Base-by-base conservation (phyloP, 2,329 filamentous ascomycete genomes). In the Xylariales sp. region DNA sequence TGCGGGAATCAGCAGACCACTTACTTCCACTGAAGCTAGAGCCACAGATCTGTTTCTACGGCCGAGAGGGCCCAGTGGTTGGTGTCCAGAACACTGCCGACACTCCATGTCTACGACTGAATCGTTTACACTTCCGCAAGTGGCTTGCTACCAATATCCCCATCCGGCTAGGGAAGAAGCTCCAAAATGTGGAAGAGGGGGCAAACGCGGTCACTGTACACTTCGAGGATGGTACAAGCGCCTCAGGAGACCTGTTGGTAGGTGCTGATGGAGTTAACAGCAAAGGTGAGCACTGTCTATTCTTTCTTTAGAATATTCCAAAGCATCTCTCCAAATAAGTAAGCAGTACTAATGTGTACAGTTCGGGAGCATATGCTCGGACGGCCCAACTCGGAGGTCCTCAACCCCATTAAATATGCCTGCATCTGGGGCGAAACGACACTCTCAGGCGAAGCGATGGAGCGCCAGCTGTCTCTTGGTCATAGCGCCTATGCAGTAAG, bases 381-480 rank as follows among this genome's bases (percentile, higher is more conserved):
- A 12, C 65, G 67, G 7, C 65, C 70, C 9, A 73, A 71, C 57
- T 36, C 58, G n/a, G 62, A 74, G 8, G 41, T 64, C 0, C 70
- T 76, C n/a, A 64, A 67, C 3, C 46, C 62, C 8, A 53, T 75
- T 30, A 70, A 70, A 14, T 45, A 67, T 6, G 66, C 68, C n/a
- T 67, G 67, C 30, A 62, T 77, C n/a, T 60, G 68, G 9, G 76
- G 75, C 32, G 71, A 77, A 60, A 64, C 71, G 3, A 70, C 49
- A 1, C 28, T 77, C 3, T 73, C 73, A 0, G 75, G 72, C 1
- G 69, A 67, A 12, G 70, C 62, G 23, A 70, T 78, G 28, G 71
- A 75, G 65, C 73, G 72, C 12, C 74, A 77, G 62, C 63, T 77
- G 3, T 70, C 69, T 10, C 63, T 77, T 3, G 73, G 63, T n/a